Conservation (phyloP, 2,329 filamentous ascomycete species). For the Thyridium curvatum region DNA sequence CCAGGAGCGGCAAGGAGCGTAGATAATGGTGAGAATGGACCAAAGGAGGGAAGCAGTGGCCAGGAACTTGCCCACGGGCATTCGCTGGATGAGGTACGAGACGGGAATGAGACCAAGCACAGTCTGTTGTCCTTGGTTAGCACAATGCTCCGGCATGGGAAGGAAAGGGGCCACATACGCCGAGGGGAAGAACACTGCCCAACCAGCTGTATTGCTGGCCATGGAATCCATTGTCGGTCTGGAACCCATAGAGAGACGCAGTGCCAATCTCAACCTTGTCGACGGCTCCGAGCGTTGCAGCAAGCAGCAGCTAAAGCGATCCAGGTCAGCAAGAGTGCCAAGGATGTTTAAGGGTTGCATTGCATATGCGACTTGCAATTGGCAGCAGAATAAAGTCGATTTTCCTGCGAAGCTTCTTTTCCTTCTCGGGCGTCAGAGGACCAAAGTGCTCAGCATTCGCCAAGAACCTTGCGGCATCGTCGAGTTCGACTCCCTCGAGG, state of each 20-base stretch:
- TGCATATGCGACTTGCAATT: too few relatives aligned
- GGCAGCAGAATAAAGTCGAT: too few relatives aligned
- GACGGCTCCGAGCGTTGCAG: constrained; percentile 20
- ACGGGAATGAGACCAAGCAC: constrained; percentile 16
- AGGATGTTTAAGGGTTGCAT: too few relatives aligned
- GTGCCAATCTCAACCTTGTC: constrained; percentile 25
- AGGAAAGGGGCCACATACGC: constrained; percentile 11
- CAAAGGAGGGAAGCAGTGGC: constrained; percentile 18
- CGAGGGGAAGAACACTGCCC: constrained; percentile 20
- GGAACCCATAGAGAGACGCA: constrained; percentile 25
- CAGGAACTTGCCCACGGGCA: constrained; percentile 19
- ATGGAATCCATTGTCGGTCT: constrained; percentile 21
- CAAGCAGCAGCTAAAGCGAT: constrained; percentile 15
- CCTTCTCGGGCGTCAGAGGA: too few relatives aligned
- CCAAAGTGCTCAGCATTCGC: too few relatives aligned
- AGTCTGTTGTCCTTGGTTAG: constrained; percentile 3
- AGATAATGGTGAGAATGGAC: constrained; percentile 19
- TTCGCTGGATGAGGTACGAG: constrained; percentile 17
- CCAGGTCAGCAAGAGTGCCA: too few relatives aligned
- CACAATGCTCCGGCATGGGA: neutral
- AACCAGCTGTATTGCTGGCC: constrained; percentile 25
- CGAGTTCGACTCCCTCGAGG: too few relatives aligned
- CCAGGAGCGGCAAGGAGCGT: constrained; percentile 18
- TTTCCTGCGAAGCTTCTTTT: too few relatives aligned
- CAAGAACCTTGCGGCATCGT: too few relatives aligned